phyloP scores from a whole-genome alignment of 2,329 filamentous ascomycete genomes.

The Ploettnerulaceae sp. region DNA sequence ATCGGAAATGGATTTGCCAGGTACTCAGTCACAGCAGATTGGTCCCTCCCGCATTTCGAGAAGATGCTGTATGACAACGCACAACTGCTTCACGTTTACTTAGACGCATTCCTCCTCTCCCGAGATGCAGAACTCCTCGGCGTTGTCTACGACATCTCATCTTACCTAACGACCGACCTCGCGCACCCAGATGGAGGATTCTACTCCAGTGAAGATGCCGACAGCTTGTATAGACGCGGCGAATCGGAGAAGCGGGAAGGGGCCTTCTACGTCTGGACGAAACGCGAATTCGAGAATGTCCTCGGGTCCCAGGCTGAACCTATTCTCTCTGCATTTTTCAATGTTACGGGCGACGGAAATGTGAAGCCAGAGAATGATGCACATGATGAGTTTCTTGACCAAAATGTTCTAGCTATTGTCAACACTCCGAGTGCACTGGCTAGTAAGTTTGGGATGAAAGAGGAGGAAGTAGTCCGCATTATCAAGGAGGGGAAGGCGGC shows the following conservation, averaged over 20 bases:
- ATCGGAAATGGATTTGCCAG: constrained; percentile 75
- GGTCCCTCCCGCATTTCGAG: constrained; percentile 94
- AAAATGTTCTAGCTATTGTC: constrained; percentile 77
- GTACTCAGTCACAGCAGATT: constrained; percentile 87
- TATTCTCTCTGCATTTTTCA: constrained; percentile 79
- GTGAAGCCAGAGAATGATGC: constrained; percentile 77
- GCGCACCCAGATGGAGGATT: constrained; percentile 68
- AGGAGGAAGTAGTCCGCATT: constrained; percentile 62
- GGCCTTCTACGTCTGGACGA: constrained; percentile 91
- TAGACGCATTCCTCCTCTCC: constrained; percentile 70
- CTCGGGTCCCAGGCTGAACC: constrained; percentile 63
- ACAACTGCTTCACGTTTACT: constrained; percentile 74
- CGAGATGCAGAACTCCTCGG: constrained; percentile 66
- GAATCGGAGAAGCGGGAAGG: constrained; percentile 84
- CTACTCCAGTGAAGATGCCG: constrained; percentile 83
- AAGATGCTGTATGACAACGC: constrained; percentile 95
- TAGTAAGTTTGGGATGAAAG: constrained; percentile 67
- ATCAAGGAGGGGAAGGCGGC: constrained; percentile 63
- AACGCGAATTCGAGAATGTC: constrained; percentile 76
- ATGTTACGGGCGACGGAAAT: constrained; percentile 79
- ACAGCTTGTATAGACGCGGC: constrained; percentile 69
- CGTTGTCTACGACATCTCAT: constrained; percentile 73
- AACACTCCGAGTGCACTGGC: constrained; percentile 65
- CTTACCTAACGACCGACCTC: constrained; percentile 79
- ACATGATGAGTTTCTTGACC: constrained; percentile 89